A percentile compares a stretch with the other conserved stretches of the same genome.
phyloP scores from a whole-genome alignment of 2,329 filamentous ascomycete species.

The Cadophora gregata region DNA sequence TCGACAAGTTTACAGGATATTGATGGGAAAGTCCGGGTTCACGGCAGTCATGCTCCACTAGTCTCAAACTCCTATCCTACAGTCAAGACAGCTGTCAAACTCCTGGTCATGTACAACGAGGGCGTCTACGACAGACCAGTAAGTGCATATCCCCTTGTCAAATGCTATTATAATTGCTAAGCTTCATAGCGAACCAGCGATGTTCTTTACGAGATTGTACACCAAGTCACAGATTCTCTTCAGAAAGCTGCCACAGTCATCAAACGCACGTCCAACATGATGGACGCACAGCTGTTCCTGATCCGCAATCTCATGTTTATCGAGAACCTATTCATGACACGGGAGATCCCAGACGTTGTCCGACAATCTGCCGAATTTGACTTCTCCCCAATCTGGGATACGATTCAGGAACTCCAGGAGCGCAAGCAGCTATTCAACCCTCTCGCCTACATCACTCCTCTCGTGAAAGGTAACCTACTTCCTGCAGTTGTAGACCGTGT shows the following conservation, averaged over 20 bases:
- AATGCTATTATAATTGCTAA: not conserved
- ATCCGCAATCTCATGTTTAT: conserved; percentile 93
- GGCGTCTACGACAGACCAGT: conserved; percentile 43
- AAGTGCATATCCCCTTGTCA: conserved; percentile 24
- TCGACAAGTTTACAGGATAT: conserved; percentile 5
- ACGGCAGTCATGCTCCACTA: conserved; percentile 63
- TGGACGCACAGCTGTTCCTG: conserved; percentile 88
- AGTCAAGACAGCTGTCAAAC: conserved; percentile 62
- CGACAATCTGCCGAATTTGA: conserved; percentile 61
- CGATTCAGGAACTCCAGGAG: conserved; percentile 55
- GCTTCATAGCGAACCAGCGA: conserved; percentile 49
- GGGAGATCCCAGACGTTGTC: conserved; percentile 80
- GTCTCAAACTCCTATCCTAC: conserved; percentile 64
- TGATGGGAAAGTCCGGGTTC: conserved; percentile 39
- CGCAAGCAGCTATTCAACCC: conserved; percentile 59
- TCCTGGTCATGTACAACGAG: conserved; percentile 65
- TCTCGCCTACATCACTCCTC: conserved; percentile 51
- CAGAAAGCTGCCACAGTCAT: conserved; percentile 77
- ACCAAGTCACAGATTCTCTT: conserved; percentile 85
- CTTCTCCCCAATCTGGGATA: conserved; percentile 69
- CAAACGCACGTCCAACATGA: conserved; percentile 63
- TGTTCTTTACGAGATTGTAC: conserved; percentile 81
- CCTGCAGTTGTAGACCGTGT: conserved; percentile 48
- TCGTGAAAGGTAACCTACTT: conserved; percentile 47
- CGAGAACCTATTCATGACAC: conserved; percentile 93